These are phyloP conservation scores for Cystobasidium pallidum DNA, from an alignment of 1,284 basidiomycete genomes.

Conservation along the genomic window DNA sequence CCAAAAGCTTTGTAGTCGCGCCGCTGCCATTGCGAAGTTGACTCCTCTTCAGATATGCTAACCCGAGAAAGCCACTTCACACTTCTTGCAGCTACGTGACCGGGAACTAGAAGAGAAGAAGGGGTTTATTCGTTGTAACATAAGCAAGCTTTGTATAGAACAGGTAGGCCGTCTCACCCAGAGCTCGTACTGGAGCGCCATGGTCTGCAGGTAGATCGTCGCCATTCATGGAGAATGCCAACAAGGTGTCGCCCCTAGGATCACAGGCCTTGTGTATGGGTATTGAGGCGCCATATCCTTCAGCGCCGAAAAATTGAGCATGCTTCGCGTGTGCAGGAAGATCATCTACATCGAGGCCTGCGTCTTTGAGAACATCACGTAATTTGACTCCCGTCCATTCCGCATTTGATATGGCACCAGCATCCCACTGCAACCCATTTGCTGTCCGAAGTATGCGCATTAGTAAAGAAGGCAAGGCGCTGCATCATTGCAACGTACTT, in stretches of 20 bases:
- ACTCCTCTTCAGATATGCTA: conserved; percentile 33
- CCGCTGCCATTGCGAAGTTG: conserved; percentile 40
- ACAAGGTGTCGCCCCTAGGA: conserved; percentile 30
- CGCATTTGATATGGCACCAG: conserved; percentile 41
- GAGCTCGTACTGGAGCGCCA: conserved; percentile 38
- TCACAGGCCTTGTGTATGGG: conserved; percentile 43
- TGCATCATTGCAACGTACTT: not conserved
- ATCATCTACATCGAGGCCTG: conserved; percentile 29
- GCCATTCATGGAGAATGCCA: conserved; percentile 41
- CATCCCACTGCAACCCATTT: conserved; percentile 42
- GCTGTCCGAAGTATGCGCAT: not conserved
- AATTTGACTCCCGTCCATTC: conserved; percentile 39
- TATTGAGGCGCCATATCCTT: conserved; percentile 42
- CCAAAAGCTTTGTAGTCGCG: conserved; percentile 42
- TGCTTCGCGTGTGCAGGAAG: conserved; percentile 38
- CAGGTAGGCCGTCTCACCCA: conserved; percentile 6
- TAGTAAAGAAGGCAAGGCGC: not conserved
- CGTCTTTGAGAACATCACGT: conserved; percentile 33
- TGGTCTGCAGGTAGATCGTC: conserved; percentile 33
- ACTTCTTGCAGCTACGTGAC: conserved; percentile 38
- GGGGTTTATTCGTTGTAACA: not conserved
- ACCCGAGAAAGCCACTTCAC: conserved; percentile 41
- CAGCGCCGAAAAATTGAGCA: conserved; percentile 37
- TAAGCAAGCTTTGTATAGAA: not conserved
- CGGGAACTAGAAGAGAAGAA: conserved; percentile 26